Evolutionary conservation across 805 yeast species (phyloP).

Genomic region (Wickerhamomyces subpelliculosus): DNA sequence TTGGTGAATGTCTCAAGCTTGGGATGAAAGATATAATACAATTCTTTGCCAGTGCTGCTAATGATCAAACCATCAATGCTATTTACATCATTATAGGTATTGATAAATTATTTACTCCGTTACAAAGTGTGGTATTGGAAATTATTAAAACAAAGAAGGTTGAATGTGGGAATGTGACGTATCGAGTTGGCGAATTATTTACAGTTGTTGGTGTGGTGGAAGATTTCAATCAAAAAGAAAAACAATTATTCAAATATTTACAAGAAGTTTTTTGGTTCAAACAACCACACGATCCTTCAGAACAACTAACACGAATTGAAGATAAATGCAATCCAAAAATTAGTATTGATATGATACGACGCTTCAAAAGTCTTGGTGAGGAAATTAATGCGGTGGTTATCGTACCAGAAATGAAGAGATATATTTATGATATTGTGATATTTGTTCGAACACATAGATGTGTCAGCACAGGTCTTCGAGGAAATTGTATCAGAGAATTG

Average conservation of each 20-base stretch:
- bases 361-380: slow-evolving; percentile 3
- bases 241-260: slow-evolving; percentile 14
- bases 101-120: slow-evolving; percentile 6
- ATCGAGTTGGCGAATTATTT: slow-evolving; percentile 7
- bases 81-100: slow-evolving; percentile 7
- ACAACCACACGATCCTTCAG: slow-evolving; percentile 18
- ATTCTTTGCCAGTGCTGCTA: slow-evolving; percentile 9
- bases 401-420: slow-evolving; percentile 43
- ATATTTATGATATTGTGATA: slow-evolving; percentile 49
- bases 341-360: background rate
- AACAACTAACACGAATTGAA: background rate
- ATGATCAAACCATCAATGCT: background rate
- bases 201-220: slow-evolving; percentile 18
- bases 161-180: background rate
- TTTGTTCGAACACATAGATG: slow-evolving; percentile 49
- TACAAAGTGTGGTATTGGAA: slow-evolving; percentile 1
- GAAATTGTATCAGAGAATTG: slow-evolving; percentile 36
- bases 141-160: slow-evolving; percentile 2
- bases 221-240: slow-evolving; percentile 13
- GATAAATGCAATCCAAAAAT: background rate
- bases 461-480: slow-evolving; percentile 46
- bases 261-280: slow-evolving; percentile 25
- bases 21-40: background rate
- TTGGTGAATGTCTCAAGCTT: background rate
- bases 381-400: slow-evolving; percentile 23